Evolutionary conservation across 495 filamentous ascomycete genomes (phyloP).

Genomic region (Darksidea phi): DNA sequence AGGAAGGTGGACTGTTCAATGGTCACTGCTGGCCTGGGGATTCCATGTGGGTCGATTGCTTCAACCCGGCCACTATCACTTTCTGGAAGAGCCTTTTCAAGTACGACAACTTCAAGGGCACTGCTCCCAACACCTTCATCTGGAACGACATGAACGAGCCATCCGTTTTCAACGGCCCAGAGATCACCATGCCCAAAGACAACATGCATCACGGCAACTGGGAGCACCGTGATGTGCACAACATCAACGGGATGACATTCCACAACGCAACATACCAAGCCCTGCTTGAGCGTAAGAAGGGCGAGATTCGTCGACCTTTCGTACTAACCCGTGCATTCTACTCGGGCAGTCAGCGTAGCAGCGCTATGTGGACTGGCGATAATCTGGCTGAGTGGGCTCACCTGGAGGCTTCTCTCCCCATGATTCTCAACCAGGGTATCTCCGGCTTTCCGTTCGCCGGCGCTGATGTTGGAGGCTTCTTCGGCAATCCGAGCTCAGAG

Average conservation of each 20-base stretch:
- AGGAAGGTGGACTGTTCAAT: slow-evolving; percentile 84
- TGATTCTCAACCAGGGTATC: slow-evolving; percentile 89
- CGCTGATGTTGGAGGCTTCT: slow-evolving; percentile 97
- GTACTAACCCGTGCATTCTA: slow-evolving; percentile 91
- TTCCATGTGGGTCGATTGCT: slow-evolving; percentile 92
- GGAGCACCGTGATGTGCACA: slow-evolving; percentile 97
- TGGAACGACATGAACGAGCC: slow-evolving; percentile 99
- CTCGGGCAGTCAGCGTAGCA: slow-evolving; percentile 80
- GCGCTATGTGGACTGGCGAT: slow-evolving; percentile 98
- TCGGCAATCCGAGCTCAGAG: slow-evolving; percentile 90
- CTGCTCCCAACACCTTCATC: slow-evolving; percentile 79
- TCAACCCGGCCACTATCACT: slow-evolving; percentile 77
- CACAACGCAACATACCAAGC: slow-evolving; percentile 89
- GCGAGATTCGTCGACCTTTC: slow-evolving; percentile 78
- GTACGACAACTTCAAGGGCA: slow-evolving; percentile 80
- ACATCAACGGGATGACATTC: slow-evolving; percentile 89
- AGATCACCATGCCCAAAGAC: slow-evolving; percentile 97
- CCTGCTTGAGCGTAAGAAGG: slow-evolving; percentile 73
- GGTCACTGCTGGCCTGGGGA: slow-evolving; percentile 98
- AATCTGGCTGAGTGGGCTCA: slow-evolving; percentile 95
- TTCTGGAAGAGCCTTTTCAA: slow-evolving; percentile 92
- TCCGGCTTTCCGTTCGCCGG: slow-evolving; percentile 91
- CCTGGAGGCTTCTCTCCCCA: slow-evolving; percentile 78
- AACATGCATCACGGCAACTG: slow-evolving; percentile 87
- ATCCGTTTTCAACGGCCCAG: slow-evolving; percentile 96